Conservation (phyloP, 2,329 filamentous ascomycete genomes). For the Rhynchosporium secalis region DNA sequence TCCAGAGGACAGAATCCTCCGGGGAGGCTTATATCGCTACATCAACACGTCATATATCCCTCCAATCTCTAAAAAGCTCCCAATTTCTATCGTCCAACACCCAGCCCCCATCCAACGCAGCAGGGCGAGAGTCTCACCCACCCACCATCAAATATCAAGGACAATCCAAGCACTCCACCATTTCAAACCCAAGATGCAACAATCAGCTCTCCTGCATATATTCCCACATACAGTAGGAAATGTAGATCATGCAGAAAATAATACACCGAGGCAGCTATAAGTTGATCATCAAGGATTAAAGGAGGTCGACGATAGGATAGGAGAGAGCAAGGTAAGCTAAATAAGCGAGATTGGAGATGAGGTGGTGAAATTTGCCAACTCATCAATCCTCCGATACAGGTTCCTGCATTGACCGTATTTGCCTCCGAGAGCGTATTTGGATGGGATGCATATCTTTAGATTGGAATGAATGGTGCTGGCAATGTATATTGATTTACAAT, state of each 20-base stretch:
- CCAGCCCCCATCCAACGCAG: no score
- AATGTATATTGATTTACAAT: no score
- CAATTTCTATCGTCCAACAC: no score
- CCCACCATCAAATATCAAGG: no score
- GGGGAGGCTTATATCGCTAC: no score
- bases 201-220: background rate
- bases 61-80: no score
- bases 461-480: background rate
- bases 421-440: background rate
- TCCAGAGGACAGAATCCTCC: no score
- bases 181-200: background rate
- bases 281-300: background rate
- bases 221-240: background rate
- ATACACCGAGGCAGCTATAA: background rate
- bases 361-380: background rate
- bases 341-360: constrained; percentile 4
- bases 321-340: background rate
- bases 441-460: no score
- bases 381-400: constrained; percentile 4
- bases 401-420: background rate
- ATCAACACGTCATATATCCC: no score
- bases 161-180: no score
- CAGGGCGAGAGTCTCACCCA: no score
- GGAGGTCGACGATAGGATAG: constrained; percentile 10
- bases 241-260: background rate